Percentiles rank a stretch among this genome's conserved stretches.
phyloP scores from a whole-genome alignment of 2,329 filamentous ascomycete species.

The Aspergillaceae sp. region DNA sequence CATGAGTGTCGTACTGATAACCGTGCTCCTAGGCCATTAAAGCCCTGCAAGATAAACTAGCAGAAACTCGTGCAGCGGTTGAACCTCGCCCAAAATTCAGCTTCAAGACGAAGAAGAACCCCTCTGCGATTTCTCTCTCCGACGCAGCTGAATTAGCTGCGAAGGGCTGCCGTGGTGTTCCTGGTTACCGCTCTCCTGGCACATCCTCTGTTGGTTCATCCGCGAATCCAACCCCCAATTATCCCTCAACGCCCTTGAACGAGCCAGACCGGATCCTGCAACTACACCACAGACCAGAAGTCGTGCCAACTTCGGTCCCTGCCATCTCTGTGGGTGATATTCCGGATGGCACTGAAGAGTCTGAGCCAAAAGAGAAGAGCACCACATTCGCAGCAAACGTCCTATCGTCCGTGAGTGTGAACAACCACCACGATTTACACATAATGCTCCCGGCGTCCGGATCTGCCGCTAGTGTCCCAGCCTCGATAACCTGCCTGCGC shows the following conservation, averaged over 20 bases:
- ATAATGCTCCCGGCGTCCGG: conserved; percentile 69
- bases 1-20: conserved; percentile 10
- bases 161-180: conserved; percentile 37
- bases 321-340: conserved; percentile 12
- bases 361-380: conserved; percentile 25
- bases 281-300: conserved; percentile 27
- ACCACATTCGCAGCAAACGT: conserved; percentile 47
- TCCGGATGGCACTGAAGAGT: conserved; percentile 11
- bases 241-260: conserved; percentile 29
- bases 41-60: conserved; percentile 67
- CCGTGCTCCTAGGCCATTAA: conserved; percentile 59
- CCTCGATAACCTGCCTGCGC: conserved; percentile 60
- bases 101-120: conserved; percentile 59
- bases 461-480: conserved; percentile 62
- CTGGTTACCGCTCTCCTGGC: conserved; percentile 35
- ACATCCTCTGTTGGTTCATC: conserved; percentile 36
- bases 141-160: conserved; percentile 49
- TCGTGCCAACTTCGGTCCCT: conserved; percentile 28
- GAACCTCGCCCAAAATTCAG: conserved; percentile 73
- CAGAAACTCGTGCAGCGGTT: conserved; percentile 57
- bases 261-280: conserved; percentile 21
- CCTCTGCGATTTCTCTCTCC: conserved; percentile 46
- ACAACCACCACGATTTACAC: conserved; percentile 58
- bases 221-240: conserved; percentile 25
- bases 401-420: conserved; percentile 54